Evolutionary conservation across 106 monocot genomes (phyloP).

Genomic region (Amphibolis antarctica): DNA sequence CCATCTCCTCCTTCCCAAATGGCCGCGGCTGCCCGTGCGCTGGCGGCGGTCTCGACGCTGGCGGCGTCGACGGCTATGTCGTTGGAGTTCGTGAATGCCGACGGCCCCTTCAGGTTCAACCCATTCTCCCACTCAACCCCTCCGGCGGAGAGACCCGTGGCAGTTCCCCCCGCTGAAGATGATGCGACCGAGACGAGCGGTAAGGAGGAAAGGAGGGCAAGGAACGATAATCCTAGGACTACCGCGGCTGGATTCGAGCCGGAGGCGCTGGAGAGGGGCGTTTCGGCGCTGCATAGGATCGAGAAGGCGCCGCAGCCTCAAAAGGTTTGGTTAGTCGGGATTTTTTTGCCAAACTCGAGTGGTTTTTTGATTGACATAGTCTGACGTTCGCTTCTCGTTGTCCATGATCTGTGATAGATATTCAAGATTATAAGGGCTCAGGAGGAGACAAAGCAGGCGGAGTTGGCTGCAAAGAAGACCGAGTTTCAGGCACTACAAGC

Average conservation of each 20-base stretch:
- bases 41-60: constrained; percentile 53
- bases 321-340: constrained; percentile 35
- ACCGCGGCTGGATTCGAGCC: constrained; percentile 88
- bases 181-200: not conserved
- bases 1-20: constrained; percentile 34
- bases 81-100: constrained; percentile 1
- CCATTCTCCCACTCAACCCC: not conserved
- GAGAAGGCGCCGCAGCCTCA: constrained; percentile 51
- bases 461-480: constrained; percentile 42
- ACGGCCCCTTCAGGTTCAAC: not conserved
- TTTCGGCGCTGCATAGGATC: constrained; percentile 57
- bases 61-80: constrained; percentile 4
- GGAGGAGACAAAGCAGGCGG: constrained; percentile 65
- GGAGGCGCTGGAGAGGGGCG: constrained; percentile 78
- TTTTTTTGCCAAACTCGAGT: not conserved
- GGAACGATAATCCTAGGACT: constrained; percentile 71
- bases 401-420: constrained; percentile 20
- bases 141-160: not conserved
- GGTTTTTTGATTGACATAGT: not conserved
- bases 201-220: constrained; percentile 12
- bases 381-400: not conserved
- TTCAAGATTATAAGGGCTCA: constrained; percentile 85
- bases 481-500: constrained; percentile 63
- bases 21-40: constrained; percentile 10
- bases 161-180: not conserved